phyloP scores from a whole-genome alignment of 208 protist genomes.

The Lotmaria passim region DNA sequence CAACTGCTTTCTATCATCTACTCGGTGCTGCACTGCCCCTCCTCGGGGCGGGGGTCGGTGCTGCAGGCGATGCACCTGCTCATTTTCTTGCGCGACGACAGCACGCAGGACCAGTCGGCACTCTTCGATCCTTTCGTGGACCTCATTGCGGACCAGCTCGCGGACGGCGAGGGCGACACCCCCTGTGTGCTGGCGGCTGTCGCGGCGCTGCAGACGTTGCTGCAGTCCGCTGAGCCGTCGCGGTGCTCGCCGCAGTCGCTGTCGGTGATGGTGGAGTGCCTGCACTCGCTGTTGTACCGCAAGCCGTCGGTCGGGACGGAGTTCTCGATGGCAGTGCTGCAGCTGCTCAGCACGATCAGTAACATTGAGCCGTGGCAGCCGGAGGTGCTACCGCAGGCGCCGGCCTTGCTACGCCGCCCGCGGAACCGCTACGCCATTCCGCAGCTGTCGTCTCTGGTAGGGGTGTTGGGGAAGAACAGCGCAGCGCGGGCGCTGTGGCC shows the following conservation, averaged over 20 bases:
- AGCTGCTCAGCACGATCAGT: conserved; percentile 81
- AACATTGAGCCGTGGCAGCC: conserved; percentile 63
- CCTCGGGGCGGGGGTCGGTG: conserved; percentile 46
- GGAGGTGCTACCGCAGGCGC: conserved; percentile 34
- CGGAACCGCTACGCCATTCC: conserved; percentile 44
- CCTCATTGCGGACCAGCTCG: conserved; percentile 63
- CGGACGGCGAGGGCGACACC: conserved; percentile 63
- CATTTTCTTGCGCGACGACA: conserved; percentile 75
- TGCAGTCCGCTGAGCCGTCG: conserved; percentile 55
- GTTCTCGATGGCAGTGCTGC: conserved; percentile 71
- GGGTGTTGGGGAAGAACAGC: conserved; percentile 20
- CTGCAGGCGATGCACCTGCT: conserved; percentile 67
- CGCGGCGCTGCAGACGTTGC: conserved; percentile 63
- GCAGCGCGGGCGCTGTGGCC: conserved; percentile 22
- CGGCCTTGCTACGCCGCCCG: conserved; percentile 53
- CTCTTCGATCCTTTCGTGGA: conserved; percentile 72
- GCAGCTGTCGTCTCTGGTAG: conserved; percentile 22
- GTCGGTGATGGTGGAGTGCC: conserved; percentile 47
- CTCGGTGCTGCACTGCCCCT: conserved; percentile 32
- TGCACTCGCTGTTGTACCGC: conserved; percentile 78
- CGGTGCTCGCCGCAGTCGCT: conserved; percentile 32
- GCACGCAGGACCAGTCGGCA: conserved; percentile 51
- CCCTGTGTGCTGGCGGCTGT: conserved; percentile 59
- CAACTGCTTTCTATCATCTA: conserved; percentile 35
- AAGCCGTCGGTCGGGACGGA: conserved; percentile 73